Conservation (phyloP, 441 rosid genomes). For the Syzygium syzygioides region DNA sequence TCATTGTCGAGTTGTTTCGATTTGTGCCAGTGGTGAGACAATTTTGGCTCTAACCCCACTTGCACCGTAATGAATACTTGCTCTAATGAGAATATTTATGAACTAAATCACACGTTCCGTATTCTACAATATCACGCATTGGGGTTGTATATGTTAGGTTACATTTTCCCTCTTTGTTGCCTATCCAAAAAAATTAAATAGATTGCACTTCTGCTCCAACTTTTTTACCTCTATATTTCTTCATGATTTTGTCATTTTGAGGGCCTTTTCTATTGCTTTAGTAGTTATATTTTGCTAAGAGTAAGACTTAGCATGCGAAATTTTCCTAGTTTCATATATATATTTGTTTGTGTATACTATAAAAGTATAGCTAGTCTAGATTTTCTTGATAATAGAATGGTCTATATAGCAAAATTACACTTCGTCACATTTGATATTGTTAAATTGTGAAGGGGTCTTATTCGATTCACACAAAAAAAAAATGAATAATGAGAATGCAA, state of each 20-base stretch:
- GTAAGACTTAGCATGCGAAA: neutral
- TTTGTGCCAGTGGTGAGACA: rapidly evolving
- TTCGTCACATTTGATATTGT: neutral
- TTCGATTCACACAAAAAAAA: neutral
- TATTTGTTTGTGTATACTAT: neutral
- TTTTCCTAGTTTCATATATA: neutral
- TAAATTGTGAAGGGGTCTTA: neutral
- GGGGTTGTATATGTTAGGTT: neutral
- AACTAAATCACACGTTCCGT: neutral
- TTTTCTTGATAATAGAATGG: neutral
- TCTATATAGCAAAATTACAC: neutral
- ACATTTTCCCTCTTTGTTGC: neutral
- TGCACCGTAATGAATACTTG: neutral
- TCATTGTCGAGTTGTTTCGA: neutral
- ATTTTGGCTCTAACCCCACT: neutral
- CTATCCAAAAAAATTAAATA: neutral
- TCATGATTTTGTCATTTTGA: neutral
- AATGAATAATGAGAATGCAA: neutral
- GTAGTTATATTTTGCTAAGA: neutral
- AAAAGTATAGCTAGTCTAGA: neutral
- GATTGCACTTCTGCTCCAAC: neutral
- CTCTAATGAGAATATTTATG: neutral
- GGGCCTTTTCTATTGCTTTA: neutral
- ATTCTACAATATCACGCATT: neutral
- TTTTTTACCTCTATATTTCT: neutral